Percentiles rank a stretch among this genome's conserved stretches.
Evolutionary conservation across 495 filamentous ascomycete species (phyloP).

Genomic region (Aspergillus homomorphus): DNA sequence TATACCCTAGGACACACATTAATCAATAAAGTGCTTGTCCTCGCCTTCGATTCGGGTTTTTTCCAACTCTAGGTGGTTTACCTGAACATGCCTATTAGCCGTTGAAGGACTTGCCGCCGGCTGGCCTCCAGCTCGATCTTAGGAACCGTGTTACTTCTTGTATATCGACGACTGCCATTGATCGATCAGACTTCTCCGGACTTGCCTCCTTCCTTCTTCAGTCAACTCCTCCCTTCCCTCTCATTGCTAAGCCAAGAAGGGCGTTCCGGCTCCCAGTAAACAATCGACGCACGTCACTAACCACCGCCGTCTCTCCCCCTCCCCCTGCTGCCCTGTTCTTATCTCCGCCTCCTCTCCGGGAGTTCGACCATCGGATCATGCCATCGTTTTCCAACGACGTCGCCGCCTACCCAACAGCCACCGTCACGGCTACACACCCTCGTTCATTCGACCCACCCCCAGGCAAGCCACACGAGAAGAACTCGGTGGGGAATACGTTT

Average conservation of each 20-base stretch:
- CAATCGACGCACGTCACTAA: constrained; percentile 27
- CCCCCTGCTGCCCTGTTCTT: constrained; percentile 7
- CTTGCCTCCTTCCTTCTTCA: neutral
- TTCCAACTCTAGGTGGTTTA: neutral
- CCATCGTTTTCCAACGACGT: constrained; percentile 43
- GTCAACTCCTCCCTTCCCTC: constrained; percentile 1
- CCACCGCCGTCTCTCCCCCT: constrained; percentile 30
- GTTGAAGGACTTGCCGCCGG: constrained; percentile 28
- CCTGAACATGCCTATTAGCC: constrained; percentile 27
- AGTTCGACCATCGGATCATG: constrained; percentile 27
- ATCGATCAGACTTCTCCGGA: constrained; percentile 12
- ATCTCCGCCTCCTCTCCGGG: constrained; percentile 1
- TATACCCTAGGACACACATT: neutral
- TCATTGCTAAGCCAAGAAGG: constrained; percentile 5
- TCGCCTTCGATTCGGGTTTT: neutral
- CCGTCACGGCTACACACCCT: constrained; percentile 34
- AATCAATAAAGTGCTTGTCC: neutral
- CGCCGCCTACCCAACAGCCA: constrained; percentile 30
- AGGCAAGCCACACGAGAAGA: constrained; percentile 46
- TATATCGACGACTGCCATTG: constrained; percentile 10
- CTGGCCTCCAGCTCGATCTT: constrained; percentile 20
- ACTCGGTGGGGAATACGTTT: constrained; percentile 46
- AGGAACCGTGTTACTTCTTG: constrained; percentile 10
- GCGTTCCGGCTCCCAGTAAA: constrained; percentile 18
- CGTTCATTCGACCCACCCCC: constrained; percentile 39